phyloP scores from a whole-genome alignment of 164 flowering plant genomes.

The Dillenia turbinata region DNA sequence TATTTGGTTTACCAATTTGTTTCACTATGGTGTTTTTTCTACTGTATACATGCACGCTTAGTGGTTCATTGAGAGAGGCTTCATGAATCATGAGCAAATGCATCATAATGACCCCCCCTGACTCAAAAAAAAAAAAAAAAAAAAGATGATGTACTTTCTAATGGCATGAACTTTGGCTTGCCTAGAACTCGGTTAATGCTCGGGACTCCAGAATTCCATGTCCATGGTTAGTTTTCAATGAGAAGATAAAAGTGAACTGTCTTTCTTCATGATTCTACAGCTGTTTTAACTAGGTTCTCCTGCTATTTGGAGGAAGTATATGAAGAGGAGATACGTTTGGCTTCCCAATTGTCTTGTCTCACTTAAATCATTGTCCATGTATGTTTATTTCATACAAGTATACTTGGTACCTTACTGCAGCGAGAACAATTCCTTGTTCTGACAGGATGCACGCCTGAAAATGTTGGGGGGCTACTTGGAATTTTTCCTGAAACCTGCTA shows the following conservation, averaged over 20 bases:
- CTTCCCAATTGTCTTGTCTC: slow-evolving; percentile 5
- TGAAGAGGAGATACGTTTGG: slow-evolving; percentile 61
- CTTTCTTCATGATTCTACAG: slow-evolving; percentile 90
- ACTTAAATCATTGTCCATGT: neutral
- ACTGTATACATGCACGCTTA: no score
- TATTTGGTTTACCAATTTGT: neutral
- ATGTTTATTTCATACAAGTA: neutral
- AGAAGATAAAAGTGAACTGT: slow-evolving; percentile 88
- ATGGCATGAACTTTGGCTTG: neutral
- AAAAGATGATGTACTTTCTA: no score
- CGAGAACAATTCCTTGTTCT: slow-evolving; percentile 4
- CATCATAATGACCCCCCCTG: no score
- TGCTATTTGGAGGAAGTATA: slow-evolving; percentile 87
- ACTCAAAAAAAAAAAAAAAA: no score
- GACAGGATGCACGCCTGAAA: slow-evolving; percentile 87
- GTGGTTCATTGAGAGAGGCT: no score
- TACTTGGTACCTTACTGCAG: neutral
- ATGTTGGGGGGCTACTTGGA: slow-evolving; percentile 93
- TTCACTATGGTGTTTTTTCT: no score
- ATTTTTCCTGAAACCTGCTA: slow-evolving; percentile 75
- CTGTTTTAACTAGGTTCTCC: slow-evolving; percentile 79
- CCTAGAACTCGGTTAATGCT: slow-evolving; percentile 83
- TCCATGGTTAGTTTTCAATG: slow-evolving; percentile 96
- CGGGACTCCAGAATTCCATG: slow-evolving; percentile 67
- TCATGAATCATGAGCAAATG: no score